Base-by-base conservation (phyloP, 345 rosid genomes). In the Eutrema japonicum region DNA sequence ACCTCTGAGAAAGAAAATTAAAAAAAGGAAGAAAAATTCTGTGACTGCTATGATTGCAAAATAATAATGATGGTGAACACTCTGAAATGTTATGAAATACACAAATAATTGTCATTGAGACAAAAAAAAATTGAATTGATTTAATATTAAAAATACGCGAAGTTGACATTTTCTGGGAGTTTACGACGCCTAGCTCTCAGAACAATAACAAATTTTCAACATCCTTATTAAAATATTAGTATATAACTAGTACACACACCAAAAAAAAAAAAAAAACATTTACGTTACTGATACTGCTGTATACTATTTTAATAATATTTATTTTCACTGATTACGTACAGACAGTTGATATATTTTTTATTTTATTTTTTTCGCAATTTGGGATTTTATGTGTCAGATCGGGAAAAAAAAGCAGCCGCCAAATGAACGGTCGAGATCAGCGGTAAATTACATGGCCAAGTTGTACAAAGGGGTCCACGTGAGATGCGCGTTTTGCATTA, bases 401-500 rank as follows among this genome's bases (percentile, higher is more conserved):
- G 33, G 51, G 11, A 4, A 52, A 72, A 64, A 70, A 77, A 77
- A 57, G 62, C 46, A 71, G 76, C 61, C 72, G 72, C 49, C 80
- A 64, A 77, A 64, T 70, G 80, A 77, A 77, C 80, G 80, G 80
- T 77, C 72, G 61, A 56, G 76, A 77, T 77, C 71, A 64, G 70
- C 61, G 79, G 66, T 76, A 37, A 70, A 38, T 63, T 76, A 37
- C 60, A 70, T 70, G 80, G 72, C 71, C 80, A 77, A 56, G 72
- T 70, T 70, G 80, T 46, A 64, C 55, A 57, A 57, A 47, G 57
- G 79, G 80, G 72, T 71, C 76, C 76, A 70, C 76, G 66, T 55
- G 48, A 71, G 80, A 70, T 77, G 76, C 72, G 72, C 80, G 71
- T 71, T 55, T 70, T 70, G 80, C 72, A 77, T 77, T 70, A 70